Evolutionary conservation across 306 rosid species (phyloP), one percentile per base, ranked within the genome.

Genomic region (Neltuma alba): DNA sequence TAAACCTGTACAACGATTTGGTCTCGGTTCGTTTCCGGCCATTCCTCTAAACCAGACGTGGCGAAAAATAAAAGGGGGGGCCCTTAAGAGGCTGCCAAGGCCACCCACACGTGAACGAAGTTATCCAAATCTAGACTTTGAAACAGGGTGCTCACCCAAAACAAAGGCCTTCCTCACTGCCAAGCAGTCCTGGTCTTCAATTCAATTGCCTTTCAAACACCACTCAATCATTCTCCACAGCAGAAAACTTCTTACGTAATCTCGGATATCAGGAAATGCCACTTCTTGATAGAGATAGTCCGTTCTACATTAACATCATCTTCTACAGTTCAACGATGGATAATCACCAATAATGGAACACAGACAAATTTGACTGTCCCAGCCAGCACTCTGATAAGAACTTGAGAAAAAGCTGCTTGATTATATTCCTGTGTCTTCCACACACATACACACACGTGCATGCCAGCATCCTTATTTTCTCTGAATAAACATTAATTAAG

Each of bases 201-300:
- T n/a, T n/a, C n/a, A n/a, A n/a, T n/a, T n/a, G n/a, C n/a, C n/a
- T n/a, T n/a, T n/a, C n/a, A n/a, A n/a, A 20, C 58, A 63, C 83
- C 66, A 68, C 85, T 8, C 23, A 52, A 54, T 54, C 76, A 80
- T 70, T 45, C 31, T 67, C 78, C 76, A 83, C 83, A 68, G 62
- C 69, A 37, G 58, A 20, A 52, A 52, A 20, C 58, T 52, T 54
- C 2, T 10, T 40, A 54, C 61, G 30, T 54, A 57, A 23, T 57
- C 63, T 57, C 63, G 25, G 4, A 23, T 9, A 3, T 9, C 63
- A 23, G 63, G 25, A 57, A 25, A 25, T 57, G 63, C 63, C 63
- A 57, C 63, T 57, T 23, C n/a, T 57, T 25, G 63, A 57, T 23
- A 10, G 62, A 55, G 62, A 54, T 21, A 7, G 10, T 47, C 54